Evolutionary conservation across 129 eudicot genomes (phyloP).

Genomic region (Calendula officinalis): DNA sequence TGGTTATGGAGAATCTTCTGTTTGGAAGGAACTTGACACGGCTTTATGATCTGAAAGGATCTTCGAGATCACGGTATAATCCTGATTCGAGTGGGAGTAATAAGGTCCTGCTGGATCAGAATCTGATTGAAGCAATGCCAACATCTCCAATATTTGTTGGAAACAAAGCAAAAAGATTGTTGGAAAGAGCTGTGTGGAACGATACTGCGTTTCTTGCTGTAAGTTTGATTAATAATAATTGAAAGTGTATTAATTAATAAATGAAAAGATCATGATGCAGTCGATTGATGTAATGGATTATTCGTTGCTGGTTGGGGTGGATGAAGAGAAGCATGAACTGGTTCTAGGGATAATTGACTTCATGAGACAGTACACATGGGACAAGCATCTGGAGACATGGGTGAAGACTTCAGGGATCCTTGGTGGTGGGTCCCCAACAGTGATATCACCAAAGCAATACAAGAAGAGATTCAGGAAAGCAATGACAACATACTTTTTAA

Average conservation of each 20-base stretch:
- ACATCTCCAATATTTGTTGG: constrained; percentile 99
- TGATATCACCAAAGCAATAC: constrained; percentile 93
- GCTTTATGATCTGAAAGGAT: constrained; percentile 97
- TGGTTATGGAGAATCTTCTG: constrained; percentile 97
- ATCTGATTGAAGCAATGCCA: constrained; percentile 97
- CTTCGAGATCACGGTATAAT: constrained; percentile 87
- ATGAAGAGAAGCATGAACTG: constrained; percentile 85
- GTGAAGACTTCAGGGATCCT: constrained; percentile 95
- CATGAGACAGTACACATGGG: constrained; percentile 99
- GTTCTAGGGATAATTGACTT: constrained; percentile 95
- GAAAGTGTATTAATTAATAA: constrained; percentile 5
- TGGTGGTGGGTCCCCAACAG: constrained; percentile 95
- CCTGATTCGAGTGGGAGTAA: constrained; percentile 92
- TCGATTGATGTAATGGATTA: constrained; percentile 97
- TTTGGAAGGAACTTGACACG: constrained; percentile 80
- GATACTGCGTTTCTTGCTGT: constrained; percentile 99
- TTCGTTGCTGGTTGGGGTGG: constrained; percentile 90
- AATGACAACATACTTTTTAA: constrained; percentile 88
- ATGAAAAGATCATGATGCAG: constrained; percentile 30
- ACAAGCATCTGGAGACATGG: constrained; percentile 98
- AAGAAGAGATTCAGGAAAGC: constrained; percentile 96
- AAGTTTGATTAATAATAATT: constrained; percentile 41
- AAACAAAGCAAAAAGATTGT: constrained; percentile 80
- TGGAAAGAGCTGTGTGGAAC: constrained; percentile 98
- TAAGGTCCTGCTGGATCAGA: constrained; percentile 94